These are phyloP conservation scores for Starmerella riodocensis DNA, from an alignment of 805 yeast species.

Conservation along the genomic window DNA sequence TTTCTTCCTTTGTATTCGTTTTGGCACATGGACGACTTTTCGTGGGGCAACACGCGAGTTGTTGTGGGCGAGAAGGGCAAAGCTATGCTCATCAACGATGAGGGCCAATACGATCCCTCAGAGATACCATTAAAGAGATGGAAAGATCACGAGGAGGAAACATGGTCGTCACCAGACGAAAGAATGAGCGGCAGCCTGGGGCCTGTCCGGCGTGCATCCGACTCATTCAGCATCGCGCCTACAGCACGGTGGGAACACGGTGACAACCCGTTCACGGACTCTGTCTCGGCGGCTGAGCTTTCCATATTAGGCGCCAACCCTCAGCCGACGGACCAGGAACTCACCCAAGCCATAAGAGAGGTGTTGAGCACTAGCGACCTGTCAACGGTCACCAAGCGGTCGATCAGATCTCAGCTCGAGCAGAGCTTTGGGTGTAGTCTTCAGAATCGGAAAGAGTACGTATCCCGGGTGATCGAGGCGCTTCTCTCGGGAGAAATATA, in stretches of 20 bases:
- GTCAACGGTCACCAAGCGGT: slow-evolving; percentile 30
- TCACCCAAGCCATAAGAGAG: slow-evolving; percentile 29
- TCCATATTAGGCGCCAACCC: slow-evolving; percentile 6
- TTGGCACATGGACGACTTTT: slow-evolving; percentile 56
- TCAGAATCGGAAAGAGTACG: slow-evolving; percentile 27
- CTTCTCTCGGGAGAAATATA: slow-evolving; percentile 30
- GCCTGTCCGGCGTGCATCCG: slow-evolving; percentile 3
- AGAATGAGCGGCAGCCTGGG: neutral
- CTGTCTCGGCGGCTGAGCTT: neutral
- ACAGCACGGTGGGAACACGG: slow-evolving; percentile 6
- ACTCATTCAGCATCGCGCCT: slow-evolving; percentile 15
- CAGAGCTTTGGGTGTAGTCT: slow-evolving; percentile 27
- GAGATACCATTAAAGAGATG: slow-evolving; percentile 43
- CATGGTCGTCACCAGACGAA: slow-evolving; percentile 26
- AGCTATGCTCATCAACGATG: slow-evolving; percentile 35
- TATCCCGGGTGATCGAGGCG: slow-evolving; percentile 31
- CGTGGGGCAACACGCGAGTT: slow-evolving; percentile 54
- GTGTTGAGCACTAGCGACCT: slow-evolving; percentile 30
- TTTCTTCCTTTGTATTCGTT: slow-evolving; percentile 45
- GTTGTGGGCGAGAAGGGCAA: slow-evolving; percentile 42
- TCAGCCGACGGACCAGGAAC: slow-evolving; percentile 28
- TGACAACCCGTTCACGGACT: slow-evolving; percentile 7
- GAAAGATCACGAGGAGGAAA: slow-evolving; percentile 45
- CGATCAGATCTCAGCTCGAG: slow-evolving; percentile 28
- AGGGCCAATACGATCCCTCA: slow-evolving; percentile 43